phyloP scores from a whole-genome alignment of 2,329 filamentous ascomycete species.

The Chaetomiaceae sp. region DNA sequence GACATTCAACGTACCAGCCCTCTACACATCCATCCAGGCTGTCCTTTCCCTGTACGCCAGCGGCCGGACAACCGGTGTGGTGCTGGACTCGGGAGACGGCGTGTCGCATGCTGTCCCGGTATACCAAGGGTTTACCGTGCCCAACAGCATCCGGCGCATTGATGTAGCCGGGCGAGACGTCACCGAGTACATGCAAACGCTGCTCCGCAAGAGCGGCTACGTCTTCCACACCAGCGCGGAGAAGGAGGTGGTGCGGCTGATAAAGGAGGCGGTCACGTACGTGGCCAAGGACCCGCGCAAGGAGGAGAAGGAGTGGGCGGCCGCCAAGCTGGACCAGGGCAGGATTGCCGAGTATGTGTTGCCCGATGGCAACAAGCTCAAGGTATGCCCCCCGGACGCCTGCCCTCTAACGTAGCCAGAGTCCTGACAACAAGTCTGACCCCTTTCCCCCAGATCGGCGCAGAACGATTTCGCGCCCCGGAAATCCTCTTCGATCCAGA shows the following conservation, averaged over 20 bases:
- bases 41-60: constrained; percentile 94
- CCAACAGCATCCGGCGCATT: constrained; percentile 89
- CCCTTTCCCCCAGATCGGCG: constrained; percentile 60
- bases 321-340: constrained; percentile 68
- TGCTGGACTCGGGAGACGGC: constrained; percentile 91
- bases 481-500: constrained; percentile 98
- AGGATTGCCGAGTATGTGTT: constrained; percentile 84
- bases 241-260: constrained; percentile 96
- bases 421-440: not conserved
- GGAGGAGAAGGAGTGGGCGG: constrained; percentile 94
- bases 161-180: constrained; percentile 95
- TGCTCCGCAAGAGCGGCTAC: constrained; percentile 87
- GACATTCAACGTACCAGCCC: constrained; percentile 94
- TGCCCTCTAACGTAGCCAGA: too few species aligned
- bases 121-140: constrained; percentile 96
- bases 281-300: constrained; percentile 85
- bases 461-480: constrained; percentile 90
- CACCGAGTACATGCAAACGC: constrained; percentile 87
- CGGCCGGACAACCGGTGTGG: constrained; percentile 91
- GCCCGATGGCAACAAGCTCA: constrained; percentile 89
- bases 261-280: constrained; percentile 94
- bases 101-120: constrained; percentile 97
- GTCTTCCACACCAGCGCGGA: constrained; percentile 97
- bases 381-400: too few species aligned
- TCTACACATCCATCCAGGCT: constrained; percentile 96